Evolutionary conservation across 768 basidiomycete species (phyloP).

Genomic region (Daedalea quercina): DNA sequence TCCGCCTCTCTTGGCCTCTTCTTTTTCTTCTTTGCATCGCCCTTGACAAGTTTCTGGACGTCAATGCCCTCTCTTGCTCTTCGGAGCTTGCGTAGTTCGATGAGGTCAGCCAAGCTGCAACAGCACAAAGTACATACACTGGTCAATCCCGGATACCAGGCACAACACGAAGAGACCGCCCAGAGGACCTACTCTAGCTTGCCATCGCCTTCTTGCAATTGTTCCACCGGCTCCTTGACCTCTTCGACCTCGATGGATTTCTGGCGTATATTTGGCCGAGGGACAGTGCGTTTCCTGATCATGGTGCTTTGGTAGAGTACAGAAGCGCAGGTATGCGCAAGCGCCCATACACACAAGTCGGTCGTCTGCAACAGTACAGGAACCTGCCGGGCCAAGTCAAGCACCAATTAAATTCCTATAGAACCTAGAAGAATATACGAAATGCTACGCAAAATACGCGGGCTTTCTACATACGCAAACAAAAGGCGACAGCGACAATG

Average conservation of each 20-base stretch:
- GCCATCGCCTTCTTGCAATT: slow-evolving; percentile 12
- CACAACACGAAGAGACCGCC: not conserved
- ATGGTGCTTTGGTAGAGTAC: slow-evolving; percentile 23
- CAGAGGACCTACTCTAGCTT: slow-evolving; percentile 16
- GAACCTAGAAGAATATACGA: no score
- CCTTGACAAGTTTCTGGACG: slow-evolving; percentile 74
- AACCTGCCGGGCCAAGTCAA: no score
- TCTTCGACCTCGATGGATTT: slow-evolving; percentile 32
- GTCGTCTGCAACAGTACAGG: not conserved
- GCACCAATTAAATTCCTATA: no score
- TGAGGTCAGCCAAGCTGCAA: slow-evolving; percentile 69
- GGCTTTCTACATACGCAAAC: no score
- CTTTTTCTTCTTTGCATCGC: slow-evolving; percentile 70
- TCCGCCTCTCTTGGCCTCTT: slow-evolving; percentile 39
- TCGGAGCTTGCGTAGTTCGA: slow-evolving; percentile 75
- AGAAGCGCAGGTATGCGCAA: not conserved
- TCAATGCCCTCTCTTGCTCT: slow-evolving; percentile 80
- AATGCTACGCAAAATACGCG: no score
- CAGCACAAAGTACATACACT: slow-evolving; percentile 1
- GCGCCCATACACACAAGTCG: not conserved
- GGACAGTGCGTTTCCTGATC: slow-evolving; percentile 73
- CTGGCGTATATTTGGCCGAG: slow-evolving; percentile 52
- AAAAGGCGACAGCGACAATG: no score
- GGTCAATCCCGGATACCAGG: slow-evolving; percentile 4
- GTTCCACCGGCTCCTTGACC: slow-evolving; percentile 26